Evolutionary conservation across 495 filamentous ascomycete species (phyloP).

Genomic region (Achaetomiella virescens): DNA sequence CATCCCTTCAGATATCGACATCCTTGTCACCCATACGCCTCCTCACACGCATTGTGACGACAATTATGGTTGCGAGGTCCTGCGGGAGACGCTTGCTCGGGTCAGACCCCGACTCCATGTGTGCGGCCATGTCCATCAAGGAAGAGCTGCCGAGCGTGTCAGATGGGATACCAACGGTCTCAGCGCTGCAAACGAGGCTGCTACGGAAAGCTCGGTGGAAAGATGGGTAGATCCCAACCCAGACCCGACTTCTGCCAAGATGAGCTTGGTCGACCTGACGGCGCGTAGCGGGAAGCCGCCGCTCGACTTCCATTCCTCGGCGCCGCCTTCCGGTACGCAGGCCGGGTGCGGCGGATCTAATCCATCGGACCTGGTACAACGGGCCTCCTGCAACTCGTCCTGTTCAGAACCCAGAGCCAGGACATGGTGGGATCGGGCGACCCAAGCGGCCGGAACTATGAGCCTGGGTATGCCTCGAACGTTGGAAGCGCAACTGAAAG

Average conservation of each 20-base stretch:
- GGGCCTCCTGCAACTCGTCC: constrained; percentile 11
- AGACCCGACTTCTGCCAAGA: constrained; percentile 33
- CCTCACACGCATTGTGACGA: constrained; percentile 66
- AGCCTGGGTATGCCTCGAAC: constrained; percentile 32
- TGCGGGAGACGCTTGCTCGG: constrained; percentile 63
- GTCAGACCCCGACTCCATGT: constrained; percentile 78
- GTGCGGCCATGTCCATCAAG: constrained; percentile 82
- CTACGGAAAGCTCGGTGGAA: constrained; percentile 24
- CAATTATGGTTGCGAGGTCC: constrained; percentile 58
- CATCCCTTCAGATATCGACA: constrained; percentile 66
- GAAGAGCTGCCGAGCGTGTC: constrained; percentile 52
- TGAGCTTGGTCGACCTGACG: constrained; percentile 40
- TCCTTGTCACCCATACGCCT: constrained; percentile 82
- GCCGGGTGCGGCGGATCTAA: neutral
- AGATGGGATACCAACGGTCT: constrained; percentile 44
- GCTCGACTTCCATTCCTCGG: constrained; percentile 25
- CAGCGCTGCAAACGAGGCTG: constrained; percentile 15
- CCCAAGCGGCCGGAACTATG: constrained; percentile 2
- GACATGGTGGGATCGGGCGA: neutral
- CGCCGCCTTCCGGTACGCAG: constrained; percentile 12
- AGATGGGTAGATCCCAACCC: constrained; percentile 36
- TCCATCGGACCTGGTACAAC: neutral
- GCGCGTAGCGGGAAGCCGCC: constrained; percentile 24
- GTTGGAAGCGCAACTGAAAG: neutral
- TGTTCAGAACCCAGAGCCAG: neutral